Evolutionary conservation across 768 basidiomycete species (phyloP).

Genomic region (Podaxis pistillaris): DNA sequence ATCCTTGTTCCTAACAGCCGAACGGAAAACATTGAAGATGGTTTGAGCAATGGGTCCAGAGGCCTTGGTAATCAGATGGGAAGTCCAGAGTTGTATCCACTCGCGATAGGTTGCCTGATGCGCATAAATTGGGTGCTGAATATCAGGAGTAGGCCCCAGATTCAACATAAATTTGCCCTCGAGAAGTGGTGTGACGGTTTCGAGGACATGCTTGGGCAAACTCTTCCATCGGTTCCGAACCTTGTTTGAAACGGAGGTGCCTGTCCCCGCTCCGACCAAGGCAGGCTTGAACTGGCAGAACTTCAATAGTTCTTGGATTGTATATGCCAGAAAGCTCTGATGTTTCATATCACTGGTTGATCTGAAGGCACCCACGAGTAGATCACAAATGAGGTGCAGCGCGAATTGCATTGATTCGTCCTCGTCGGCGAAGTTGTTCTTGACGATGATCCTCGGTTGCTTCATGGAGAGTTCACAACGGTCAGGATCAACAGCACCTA

Average conservation of each 20-base stretch:
- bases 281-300: conserved; percentile 84
- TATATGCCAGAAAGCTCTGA: conserved; percentile 85
- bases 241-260: conserved; percentile 55
- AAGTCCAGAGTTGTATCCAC: conserved; percentile 92
- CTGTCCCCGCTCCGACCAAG: conserved; percentile 56
- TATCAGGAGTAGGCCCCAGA: conserved; percentile 35
- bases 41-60: conserved; percentile 54
- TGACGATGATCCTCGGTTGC: conserved; percentile 68
- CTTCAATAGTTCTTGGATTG: conserved; percentile 85
- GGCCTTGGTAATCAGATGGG: conserved; percentile 69
- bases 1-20: conserved; percentile 82
- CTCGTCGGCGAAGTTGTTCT: conserved; percentile 79
- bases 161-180: conserved; percentile 62
- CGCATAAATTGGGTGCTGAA: conserved; percentile 77
- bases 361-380: conserved; percentile 87
- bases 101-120: conserved; percentile 82
- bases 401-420: conserved; percentile 78
- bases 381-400: conserved; percentile 78
- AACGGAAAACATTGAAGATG: conserved; percentile 79
- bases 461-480: conserved; percentile 66
- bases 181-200: conserved; percentile 83
- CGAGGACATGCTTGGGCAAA: conserved; percentile 80
- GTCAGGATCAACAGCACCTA: conserved; percentile 96
- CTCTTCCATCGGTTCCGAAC: conserved; percentile 75
- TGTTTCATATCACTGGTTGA: conserved; percentile 93